Evolutionary conservation across 2,329 filamentous ascomycete genomes (phyloP), one percentile per base, ranked within the genome.

Genomic region (Fusarium dlaminii): DNA sequence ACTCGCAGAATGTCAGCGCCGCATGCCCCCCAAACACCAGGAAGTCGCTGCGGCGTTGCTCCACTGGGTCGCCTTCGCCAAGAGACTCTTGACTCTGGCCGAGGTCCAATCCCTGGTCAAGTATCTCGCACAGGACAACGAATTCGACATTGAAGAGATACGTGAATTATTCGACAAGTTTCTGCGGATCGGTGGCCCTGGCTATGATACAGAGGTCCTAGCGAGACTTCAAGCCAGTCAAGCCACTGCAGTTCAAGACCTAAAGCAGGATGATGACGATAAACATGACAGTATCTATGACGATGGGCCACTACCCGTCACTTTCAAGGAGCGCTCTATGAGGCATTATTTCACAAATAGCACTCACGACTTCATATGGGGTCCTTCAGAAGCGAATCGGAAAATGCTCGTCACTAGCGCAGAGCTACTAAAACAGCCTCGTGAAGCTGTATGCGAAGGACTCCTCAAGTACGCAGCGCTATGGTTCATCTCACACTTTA

Each of bases 321-420:
- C 78, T 12, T 80, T 81, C 15, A 63, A 78, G 10, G 80, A 80
- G 30, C 75, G 80, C 0, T 80, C 79, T 1, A 80, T 81, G 79
- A 69, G 77, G 9, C 40, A 72, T 0, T 81, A 79, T 22, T 81
- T 81, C 29, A 61, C 59, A 12, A 68, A 57, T 2, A 54, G 43
- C 6, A 67, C 66, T n/a, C 64, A 56, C 4, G 68, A 14, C 1
- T 60, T 68, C 5, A 22, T 46, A 36, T 69, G 65, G 67, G 54
- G 12, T 0, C 54, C 42, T 1, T 80, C 80, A 2, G 78, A 81
- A 34, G 78, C 77, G 0, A 59, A 75, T 24, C 72, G 79, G 1
- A 71, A 68, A 6, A 79, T 81, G 12, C 73, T 80, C 9, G 39
- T 80, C 1, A 71, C 61, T 2, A 66, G 64, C 24, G 63, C 68